phyloP scores from a whole-genome alignment of 805 yeast species.

The Yamadazyma olivae region DNA sequence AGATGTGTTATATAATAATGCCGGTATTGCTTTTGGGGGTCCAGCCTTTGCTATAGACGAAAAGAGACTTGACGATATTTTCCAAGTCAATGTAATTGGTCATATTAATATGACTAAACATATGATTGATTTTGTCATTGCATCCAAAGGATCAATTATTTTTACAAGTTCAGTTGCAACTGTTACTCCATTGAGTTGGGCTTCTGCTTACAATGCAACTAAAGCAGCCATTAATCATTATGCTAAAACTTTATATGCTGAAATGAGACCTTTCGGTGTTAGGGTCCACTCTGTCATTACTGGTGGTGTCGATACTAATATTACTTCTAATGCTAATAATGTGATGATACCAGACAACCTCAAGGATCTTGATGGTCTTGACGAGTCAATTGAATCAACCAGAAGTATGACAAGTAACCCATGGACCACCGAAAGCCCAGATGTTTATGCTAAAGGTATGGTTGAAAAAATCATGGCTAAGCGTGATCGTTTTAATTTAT shows the following conservation, averaged over 20 bases:
- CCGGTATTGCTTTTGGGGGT: constrained; percentile 26
- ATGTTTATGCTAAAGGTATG: constrained; percentile 24
- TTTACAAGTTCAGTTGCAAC: constrained; percentile 37
- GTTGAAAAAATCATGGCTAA: constrained; percentile 16
- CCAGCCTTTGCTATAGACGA: constrained; percentile 31
- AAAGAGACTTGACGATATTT: constrained; percentile 14
- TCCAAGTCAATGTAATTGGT: constrained; percentile 39
- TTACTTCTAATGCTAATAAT: background rate
- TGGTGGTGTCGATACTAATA: constrained; percentile 17
- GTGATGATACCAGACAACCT: constrained; percentile 1
- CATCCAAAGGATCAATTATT: constrained; percentile 31
- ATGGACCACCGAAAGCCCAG: constrained; percentile 16
- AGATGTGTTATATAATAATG: constrained; percentile 41
- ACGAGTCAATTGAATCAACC: constrained; percentile 17
- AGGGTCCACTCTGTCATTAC: constrained; percentile 17
- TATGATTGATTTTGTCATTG: constrained; percentile 27
- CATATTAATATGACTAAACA: constrained; percentile 33
- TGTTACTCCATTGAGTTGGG: constrained; percentile 30
- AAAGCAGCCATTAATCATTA: constrained; percentile 23
- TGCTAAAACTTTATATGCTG: constrained; percentile 15
- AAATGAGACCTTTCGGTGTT: constrained; percentile 18
- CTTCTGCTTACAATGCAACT: constrained; percentile 29
- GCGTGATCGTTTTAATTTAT: constrained; percentile 24
- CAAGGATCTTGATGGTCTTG: constrained; percentile 3
- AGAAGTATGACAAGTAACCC: constrained; percentile 20